phyloP scores from a whole-genome alignment of 2,329 filamentous ascomycete genomes.

The Rugonectria rugulosa region DNA sequence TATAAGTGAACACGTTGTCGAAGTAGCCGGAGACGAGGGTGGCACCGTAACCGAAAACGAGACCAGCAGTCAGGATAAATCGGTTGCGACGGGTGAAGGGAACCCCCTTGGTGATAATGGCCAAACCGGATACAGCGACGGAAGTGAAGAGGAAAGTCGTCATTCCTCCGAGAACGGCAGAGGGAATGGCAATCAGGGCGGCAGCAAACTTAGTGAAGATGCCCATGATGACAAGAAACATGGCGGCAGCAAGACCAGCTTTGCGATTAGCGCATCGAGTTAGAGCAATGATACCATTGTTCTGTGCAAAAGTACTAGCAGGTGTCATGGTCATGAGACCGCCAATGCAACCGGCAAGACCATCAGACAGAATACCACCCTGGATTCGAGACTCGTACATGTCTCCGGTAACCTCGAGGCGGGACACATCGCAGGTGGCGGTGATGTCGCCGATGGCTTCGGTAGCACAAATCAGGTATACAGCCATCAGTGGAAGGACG shows the following conservation, averaged over 20 bases:
- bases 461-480: constrained; percentile 77
- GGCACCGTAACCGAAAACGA: constrained; percentile 77
- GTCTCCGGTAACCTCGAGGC: constrained; percentile 74
- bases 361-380: constrained; percentile 80
- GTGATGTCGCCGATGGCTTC: constrained; percentile 84
- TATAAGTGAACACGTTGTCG: constrained; percentile 74
- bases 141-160: constrained; percentile 82
- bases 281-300: constrained; percentile 84
- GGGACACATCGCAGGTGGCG: constrained; percentile 81
- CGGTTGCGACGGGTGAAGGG: constrained; percentile 81
- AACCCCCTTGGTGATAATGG: constrained; percentile 74
- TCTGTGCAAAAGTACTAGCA: constrained; percentile 83
- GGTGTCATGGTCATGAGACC: constrained; percentile 82
- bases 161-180: constrained; percentile 72
- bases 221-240: constrained; percentile 82
- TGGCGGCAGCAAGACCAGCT: constrained; percentile 79
- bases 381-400: constrained; percentile 80
- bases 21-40: constrained; percentile 75
- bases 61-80: constrained; percentile 79
- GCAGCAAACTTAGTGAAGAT: constrained; percentile 86
- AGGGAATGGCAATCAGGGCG: constrained; percentile 77
- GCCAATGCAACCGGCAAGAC: constrained; percentile 76
- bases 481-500: constrained; percentile 73
- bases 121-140: constrained; percentile 79
- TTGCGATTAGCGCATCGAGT: constrained; percentile 83